phyloP scores from a whole-genome alignment of 1,139 yeast species.

The Sugiyamaella japonica region DNA sequence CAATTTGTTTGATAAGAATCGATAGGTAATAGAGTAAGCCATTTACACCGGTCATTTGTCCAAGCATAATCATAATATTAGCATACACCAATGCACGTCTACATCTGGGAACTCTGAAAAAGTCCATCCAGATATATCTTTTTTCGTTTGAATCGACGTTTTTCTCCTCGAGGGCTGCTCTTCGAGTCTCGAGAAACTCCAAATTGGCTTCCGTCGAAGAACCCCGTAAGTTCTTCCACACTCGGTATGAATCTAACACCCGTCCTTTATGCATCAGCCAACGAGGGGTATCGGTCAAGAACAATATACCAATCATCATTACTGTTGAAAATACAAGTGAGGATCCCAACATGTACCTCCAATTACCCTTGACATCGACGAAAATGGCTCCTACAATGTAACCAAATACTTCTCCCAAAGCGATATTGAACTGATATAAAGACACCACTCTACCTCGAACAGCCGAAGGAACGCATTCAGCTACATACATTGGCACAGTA shows the following conservation, averaged over 20 bases:
- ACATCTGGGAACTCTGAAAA: slow-evolving; percentile 54
- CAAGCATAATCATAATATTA: slow-evolving; percentile 61
- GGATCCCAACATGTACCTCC: slow-evolving; percentile 63
- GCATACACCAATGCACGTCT: slow-evolving; percentile 60
- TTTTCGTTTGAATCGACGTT: slow-evolving; percentile 39
- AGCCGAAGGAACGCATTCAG: slow-evolving; percentile 57
- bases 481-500: slow-evolving; percentile 57
- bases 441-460: slow-evolving; percentile 58
- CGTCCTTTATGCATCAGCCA: slow-evolving; percentile 65
- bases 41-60: slow-evolving; percentile 71
- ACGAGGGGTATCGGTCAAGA: slow-evolving; percentile 72
- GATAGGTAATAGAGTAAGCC: slow-evolving; percentile 53
- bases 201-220: slow-evolving; percentile 45
- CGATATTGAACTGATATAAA: slow-evolving; percentile 57
- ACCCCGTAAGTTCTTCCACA: slow-evolving; percentile 55
- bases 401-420: slow-evolving; percentile 60
- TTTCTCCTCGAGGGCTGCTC: slow-evolving; percentile 42
- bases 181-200: slow-evolving; percentile 53
- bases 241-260: slow-evolving; percentile 62
- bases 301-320: slow-evolving; percentile 49
- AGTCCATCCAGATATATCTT: slow-evolving; percentile 48
- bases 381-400: slow-evolving; percentile 58
- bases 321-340: slow-evolving; percentile 57
- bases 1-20: slow-evolving; percentile 42
- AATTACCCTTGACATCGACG: slow-evolving; percentile 53